These are phyloP conservation scores for Trichomonas tenax DNA, from an alignment of 208 protist genomes.

Conservation along the genomic window DNA sequence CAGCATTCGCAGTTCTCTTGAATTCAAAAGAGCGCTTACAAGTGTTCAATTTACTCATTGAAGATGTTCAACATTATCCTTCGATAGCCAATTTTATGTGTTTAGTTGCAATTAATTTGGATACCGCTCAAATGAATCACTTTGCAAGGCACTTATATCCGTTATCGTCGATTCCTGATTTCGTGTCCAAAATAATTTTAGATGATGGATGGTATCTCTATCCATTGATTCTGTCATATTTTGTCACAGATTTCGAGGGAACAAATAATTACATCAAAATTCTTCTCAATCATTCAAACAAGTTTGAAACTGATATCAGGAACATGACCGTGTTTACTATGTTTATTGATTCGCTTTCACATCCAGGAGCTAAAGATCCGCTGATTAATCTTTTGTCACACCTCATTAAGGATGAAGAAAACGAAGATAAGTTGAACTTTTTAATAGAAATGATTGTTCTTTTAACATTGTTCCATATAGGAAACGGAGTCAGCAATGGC, in stretches of 20 bases:
- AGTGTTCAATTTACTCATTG: neutral
- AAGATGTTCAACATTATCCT: neutral
- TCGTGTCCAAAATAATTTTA: neutral
- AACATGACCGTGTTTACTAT: neutral
- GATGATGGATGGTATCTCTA: neutral
- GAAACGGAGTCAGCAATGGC: neutral
- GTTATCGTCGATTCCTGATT: neutral
- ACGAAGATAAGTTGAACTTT: neutral
- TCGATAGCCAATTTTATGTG: neutral
- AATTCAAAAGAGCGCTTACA: neutral
- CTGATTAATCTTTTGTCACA: no score
- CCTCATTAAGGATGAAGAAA: neutral
- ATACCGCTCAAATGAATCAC: neutral
- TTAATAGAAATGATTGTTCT: neutral
- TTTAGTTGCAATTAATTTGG: neutral
- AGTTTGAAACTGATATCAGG: neutral
- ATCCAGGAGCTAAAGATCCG: neutral
- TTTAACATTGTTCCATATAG: neutral
- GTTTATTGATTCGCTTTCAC: neutral
- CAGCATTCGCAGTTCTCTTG: neutral
- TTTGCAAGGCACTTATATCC: neutral
- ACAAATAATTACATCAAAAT: neutral
- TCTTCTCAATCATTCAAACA: neutral
- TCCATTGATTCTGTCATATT: neutral
- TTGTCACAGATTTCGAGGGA: neutral